Base-by-base conservation (phyloP, 495 filamentous ascomycete species). In the Daldinia concentrica region DNA sequence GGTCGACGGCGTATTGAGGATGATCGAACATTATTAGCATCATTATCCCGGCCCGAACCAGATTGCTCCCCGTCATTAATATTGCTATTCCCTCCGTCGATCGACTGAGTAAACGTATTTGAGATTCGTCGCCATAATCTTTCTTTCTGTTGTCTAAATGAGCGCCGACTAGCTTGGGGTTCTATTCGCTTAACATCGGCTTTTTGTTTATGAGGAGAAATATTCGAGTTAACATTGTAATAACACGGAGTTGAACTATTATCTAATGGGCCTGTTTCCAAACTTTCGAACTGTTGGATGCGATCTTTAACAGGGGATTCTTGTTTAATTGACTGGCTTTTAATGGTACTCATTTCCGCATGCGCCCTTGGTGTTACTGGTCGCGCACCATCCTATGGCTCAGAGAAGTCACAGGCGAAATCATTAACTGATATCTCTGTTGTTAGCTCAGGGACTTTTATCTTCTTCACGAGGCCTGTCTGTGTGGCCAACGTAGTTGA, bases 261-360 rank as follows among this genome's bases (percentile, higher is more conserved):
- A 54, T 30, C 45, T 22, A 26, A 48, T n/a, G 51, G 69, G 8
- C 26, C 64, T 26, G 50, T 68, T 30, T 63, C 69, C 3, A 81
- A 39, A 6, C 52, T 58, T 64, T 82, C 79, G 22, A 82, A 82
- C 39, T 78, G 59, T 17, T 68, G 73, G 15, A 82, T 81, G 3
- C 74, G 76, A 9, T 67, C 60, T 64, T 74, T 81, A 9, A 81
- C 75, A 0, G 79, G 79, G 5, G 79, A 82, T 19, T 78, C 70
- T 54, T 50, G 56, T 50, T 66, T 59, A 15, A 56, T 63, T 58
- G 48, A 19, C n/a, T 15, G 17, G 15, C 17, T 51, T 11, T 17
- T 34, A 2, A 64, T 60, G 30, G 19, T 32, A 14, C 56, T 48
- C 51, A 71, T 39, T 15, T 69, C 41, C 58, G 66, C 51, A 36